phyloP scores from a whole-genome alignment of 768 basidiomycete species.

The Cyathus striatus region DNA sequence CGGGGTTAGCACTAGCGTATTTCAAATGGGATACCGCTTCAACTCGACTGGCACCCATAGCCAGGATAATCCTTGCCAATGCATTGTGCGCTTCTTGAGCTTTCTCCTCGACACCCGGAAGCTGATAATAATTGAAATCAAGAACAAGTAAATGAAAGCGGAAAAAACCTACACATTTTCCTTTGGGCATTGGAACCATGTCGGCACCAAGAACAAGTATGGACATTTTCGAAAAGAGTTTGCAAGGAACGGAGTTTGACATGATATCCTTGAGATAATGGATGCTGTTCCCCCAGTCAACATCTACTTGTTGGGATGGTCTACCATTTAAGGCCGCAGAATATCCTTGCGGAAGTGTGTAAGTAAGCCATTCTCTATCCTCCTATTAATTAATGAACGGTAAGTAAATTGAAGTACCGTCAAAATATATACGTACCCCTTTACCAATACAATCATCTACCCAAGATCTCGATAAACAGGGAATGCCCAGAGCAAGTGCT shows the following conservation, averaged over 20 bases:
- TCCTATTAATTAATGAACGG: slow-evolving; percentile 20
- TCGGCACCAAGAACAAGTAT: slow-evolving; percentile 60
- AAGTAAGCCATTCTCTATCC: slow-evolving; percentile 55
- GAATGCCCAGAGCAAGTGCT: slow-evolving; percentile 82
- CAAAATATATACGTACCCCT: slow-evolving; percentile 17
- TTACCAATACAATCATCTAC: slow-evolving; percentile 33
- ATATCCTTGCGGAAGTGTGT: slow-evolving; percentile 59
- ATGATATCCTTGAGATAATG: slow-evolving; percentile 59
- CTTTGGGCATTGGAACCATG: slow-evolving; percentile 43
- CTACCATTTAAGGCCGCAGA: slow-evolving; percentile 25
- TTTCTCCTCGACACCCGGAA: slow-evolving; percentile 22
- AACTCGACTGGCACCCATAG: slow-evolving; percentile 72
- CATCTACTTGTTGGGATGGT: slow-evolving; percentile 42
- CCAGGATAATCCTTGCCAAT: slow-evolving; percentile 63
- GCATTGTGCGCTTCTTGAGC: slow-evolving; percentile 34
- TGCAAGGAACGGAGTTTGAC: slow-evolving; percentile 49
- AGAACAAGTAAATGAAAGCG: not conserved
- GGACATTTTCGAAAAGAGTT: slow-evolving; percentile 47
- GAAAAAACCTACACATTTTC: slow-evolving; percentile 25
- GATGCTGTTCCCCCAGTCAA: slow-evolving; percentile 40
- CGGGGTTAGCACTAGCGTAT: slow-evolving; percentile 29
- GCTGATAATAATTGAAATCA: slow-evolving; percentile 12
- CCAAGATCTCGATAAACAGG: slow-evolving; percentile 66
- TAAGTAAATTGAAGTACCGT: slow-evolving; percentile 1
- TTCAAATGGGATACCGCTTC: slow-evolving; percentile 54